Evolutionary conservation across 1,284 basidiomycete species (phyloP).

Genomic region (Boletus smithii): DNA sequence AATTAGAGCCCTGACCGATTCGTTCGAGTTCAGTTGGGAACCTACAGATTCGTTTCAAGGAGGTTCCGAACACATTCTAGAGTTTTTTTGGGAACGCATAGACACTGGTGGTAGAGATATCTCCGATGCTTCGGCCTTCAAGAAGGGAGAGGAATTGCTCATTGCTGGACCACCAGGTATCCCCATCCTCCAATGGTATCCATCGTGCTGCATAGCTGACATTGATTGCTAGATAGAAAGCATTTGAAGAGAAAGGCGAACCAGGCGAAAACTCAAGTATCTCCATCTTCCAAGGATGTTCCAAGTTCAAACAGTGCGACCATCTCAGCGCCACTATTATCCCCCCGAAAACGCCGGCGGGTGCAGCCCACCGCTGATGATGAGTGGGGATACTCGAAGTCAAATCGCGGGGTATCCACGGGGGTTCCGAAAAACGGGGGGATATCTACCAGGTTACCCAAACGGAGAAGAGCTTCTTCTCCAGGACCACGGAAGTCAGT

Average conservation of each 20-base stretch:
- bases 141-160: constrained; percentile 51
- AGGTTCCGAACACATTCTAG: constrained; percentile 55
- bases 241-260: constrained; percentile 25
- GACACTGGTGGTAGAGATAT: constrained; percentile 50
- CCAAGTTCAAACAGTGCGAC: constrained; percentile 7
- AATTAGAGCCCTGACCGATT: constrained; percentile 7
- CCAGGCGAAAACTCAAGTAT: constrained; percentile 1
- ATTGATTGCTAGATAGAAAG: constrained; percentile 15
- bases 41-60: constrained; percentile 55
- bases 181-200: constrained; percentile 4
- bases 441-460: constrained; percentile 7
- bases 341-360: constrained; percentile 28
- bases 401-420: constrained; percentile 16
- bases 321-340: constrained; percentile 21
- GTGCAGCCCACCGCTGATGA: constrained; percentile 7
- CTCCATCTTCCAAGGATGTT: constrained; percentile 8
- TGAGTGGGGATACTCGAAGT: constrained; percentile 4
- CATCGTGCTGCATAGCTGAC: constrained; percentile 6
- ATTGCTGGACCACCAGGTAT: constrained; percentile 58
- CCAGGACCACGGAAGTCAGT: constrained; percentile 25
- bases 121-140: constrained; percentile 47
- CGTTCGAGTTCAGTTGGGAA: constrained; percentile 54
- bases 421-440: constrained; percentile 7
- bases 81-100: constrained; percentile 58
- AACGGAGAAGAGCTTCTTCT: constrained; percentile 28